These are phyloP conservation scores for Exophiala lecanii-corni DNA, from an alignment of 2,329 filamentous ascomycete species.

Conservation along the genomic window DNA sequence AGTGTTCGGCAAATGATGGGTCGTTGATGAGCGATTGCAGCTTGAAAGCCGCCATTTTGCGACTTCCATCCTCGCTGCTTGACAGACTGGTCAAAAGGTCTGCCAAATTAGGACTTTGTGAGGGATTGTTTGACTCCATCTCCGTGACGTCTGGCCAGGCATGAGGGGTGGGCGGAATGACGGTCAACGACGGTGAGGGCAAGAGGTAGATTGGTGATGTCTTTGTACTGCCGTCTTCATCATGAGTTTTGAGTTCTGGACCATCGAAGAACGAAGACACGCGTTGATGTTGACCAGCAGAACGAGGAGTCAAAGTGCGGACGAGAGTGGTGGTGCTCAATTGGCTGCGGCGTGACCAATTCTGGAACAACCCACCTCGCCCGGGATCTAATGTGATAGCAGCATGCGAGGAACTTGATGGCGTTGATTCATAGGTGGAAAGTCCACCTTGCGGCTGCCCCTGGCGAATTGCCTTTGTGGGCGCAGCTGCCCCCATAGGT, in stretches of 20 bases:
- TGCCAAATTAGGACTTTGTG: slow-evolving; percentile 41
- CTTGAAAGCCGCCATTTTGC: slow-evolving; percentile 99
- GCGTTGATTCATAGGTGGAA: no score
- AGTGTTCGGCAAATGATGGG: slow-evolving; percentile 92
- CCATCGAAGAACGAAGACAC: slow-evolving; percentile 1
- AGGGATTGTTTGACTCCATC: slow-evolving; percentile 19
- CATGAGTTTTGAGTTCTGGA: slow-evolving; percentile 2
- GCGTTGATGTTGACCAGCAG: slow-evolving; percentile 1
- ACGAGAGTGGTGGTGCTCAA: slow-evolving; percentile 5
- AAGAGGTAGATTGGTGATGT: slow-evolving; percentile 4
- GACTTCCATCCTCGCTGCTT: slow-evolving; percentile 75
- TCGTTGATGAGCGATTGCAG: slow-evolving; percentile 93
- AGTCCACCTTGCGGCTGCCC: no score
- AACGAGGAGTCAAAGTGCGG: slow-evolving; percentile 5
- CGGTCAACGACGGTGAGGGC: slow-evolving; percentile 10
- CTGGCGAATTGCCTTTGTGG: no score
- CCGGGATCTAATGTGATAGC: no score
- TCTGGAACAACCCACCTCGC: slow-evolving; percentile 2
- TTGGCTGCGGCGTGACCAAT: slow-evolving; percentile 6
- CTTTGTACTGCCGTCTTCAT: slow-evolving; percentile 11
- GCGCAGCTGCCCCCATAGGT: no score
- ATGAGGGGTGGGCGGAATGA: slow-evolving; percentile 3
- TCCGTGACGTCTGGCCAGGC: slow-evolving; percentile 9
- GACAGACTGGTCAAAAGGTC: slow-evolving; percentile 56
- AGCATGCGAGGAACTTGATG: no score